These are phyloP conservation scores for Lentinus tigrinus DNA, from an alignment of 768 basidiomycete species.

Conservation along the genomic window DNA sequence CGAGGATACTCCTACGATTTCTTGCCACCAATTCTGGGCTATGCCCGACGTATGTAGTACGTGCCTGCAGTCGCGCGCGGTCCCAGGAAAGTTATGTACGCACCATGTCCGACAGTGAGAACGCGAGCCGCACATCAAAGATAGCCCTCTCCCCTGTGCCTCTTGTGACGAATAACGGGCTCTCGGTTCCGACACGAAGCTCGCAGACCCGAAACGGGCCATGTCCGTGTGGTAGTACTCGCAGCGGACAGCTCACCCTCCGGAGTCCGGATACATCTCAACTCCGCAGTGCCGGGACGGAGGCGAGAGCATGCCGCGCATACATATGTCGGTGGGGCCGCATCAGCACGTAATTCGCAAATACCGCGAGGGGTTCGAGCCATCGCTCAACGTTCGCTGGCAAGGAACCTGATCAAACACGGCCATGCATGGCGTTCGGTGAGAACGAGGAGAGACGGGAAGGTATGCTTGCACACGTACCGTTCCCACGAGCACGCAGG, in stretches of 20 bases:
- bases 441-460: slow-evolving; percentile 7
- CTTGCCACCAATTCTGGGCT: too few relatives aligned
- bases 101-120: not conserved
- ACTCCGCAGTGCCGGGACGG: not conserved
- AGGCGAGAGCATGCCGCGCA: not conserved
- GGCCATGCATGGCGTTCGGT: slow-evolving; percentile 12
- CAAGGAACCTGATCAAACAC: slow-evolving; percentile 8
- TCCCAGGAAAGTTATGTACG: not conserved
- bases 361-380: not conserved
- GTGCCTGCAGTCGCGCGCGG: not conserved
- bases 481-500: slow-evolving; percentile 8
- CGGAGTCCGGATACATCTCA: not conserved
- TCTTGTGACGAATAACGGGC: not conserved
- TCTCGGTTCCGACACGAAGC: not conserved
- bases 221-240: too few relatives aligned
- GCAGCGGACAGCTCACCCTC: too few relatives aligned
- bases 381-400: not conserved
- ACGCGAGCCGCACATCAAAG: not conserved
- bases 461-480: slow-evolving; percentile 7
- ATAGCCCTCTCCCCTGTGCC: not conserved
- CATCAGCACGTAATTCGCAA: slow-evolving; percentile 1
- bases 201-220: not conserved
- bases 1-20: too few relatives aligned
- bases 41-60: too few relatives aligned
- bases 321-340: slow-evolving; percentile 6